Conservation (phyloP, 2,329 filamentous ascomycete genomes). For the Leptosphaerulina australis region DNA sequence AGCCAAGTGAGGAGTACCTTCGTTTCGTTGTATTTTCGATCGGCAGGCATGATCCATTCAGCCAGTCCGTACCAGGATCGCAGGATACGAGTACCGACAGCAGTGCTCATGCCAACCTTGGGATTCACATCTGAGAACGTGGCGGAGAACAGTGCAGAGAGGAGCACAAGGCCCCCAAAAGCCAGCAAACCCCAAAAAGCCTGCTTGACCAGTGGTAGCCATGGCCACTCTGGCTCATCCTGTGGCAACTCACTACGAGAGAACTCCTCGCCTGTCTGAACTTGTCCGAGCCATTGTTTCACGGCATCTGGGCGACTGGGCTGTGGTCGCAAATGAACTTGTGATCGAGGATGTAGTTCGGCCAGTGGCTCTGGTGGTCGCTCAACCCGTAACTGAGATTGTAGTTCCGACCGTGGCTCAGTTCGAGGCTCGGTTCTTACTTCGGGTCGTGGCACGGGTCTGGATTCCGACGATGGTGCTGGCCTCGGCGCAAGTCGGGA, state of each 20-base stretch:
- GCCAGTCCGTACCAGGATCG: slow-evolving; percentile 22
- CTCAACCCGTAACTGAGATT: slow-evolving; percentile 6
- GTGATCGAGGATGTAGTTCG: not conserved
- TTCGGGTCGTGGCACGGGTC: not conserved
- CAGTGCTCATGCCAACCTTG: slow-evolving; percentile 19
- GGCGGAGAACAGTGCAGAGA: not conserved
- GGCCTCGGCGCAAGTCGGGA: not conserved
- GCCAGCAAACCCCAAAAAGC: slow-evolving; percentile 20
- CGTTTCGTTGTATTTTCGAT: slow-evolving; percentile 7
- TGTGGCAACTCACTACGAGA: slow-evolving; percentile 2
- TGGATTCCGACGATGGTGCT: not conserved
- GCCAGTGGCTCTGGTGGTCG: not conserved
- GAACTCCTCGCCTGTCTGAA: slow-evolving; percentile 12
- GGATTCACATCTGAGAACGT: slow-evolving; percentile 8
- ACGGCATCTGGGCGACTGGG: slow-evolving; percentile 19
- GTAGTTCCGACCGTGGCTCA: not conserved
- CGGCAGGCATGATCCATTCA: slow-evolving; percentile 24
- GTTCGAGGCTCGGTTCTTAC: not conserved
- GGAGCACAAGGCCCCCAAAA: not conserved
- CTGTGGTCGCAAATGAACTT: slow-evolving; percentile 13
- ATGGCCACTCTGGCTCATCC: slow-evolving; percentile 26
- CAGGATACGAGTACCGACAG: slow-evolving; percentile 23
- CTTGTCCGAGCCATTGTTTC: slow-evolving; percentile 28
- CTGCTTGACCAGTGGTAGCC: slow-evolving; percentile 17
- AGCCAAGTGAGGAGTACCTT: slow-evolving; percentile 3